Base-by-base conservation (phyloP, 805 yeast genomes). In the Cyberlindnera amylophila region DNA sequence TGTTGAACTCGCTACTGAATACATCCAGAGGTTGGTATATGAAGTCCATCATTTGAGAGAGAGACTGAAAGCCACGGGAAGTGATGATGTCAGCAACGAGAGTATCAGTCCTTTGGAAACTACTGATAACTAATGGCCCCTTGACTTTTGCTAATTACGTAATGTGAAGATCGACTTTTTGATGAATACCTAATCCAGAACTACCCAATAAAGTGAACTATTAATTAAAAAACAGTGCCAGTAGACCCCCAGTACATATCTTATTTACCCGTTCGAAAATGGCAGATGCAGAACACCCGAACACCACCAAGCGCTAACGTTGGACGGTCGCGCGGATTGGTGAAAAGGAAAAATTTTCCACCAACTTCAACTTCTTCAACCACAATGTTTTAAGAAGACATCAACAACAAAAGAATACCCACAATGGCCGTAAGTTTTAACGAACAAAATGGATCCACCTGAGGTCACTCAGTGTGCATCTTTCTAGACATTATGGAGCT, bases 1-100 rank as follows among this genome's bases (percentile, higher is more conserved):
- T 0, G 96, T 93, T 3, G 99, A 91, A 61, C 69, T 88, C 56
- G 96, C 96, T 0, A 79, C 85, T 19, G 66, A 66, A 17, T 86
- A 85, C 58, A 89, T 91, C 43, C 63, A 66, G 36, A 61, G 65
- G 27, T 62, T 82, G 40, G 64, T 66, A 23, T 48, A 49, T 7
- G 70, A 72, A 47, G 55, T 72, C 24, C 59, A 53, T 17, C 44
- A 31, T 4, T 36, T 51, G 30, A 48, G 47, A 28, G 51, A 47
- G 5, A 39, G 46, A 26, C 12, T 55, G 34, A 43, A 47, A 15
- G 33, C 39, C 6, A 39, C 30, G 33, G 39, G 44, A 15, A 43
- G 48, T 36, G 58, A 55, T 32, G 5, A 34, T 7, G 43, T 40
- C 4, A 56, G 61, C 36, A 52, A 51, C 38, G 64, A 57, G n/a